Evolutionary conservation across 2,329 filamentous ascomycete species (phyloP).

Genomic region (Stachybotrys chartarum): DNA sequence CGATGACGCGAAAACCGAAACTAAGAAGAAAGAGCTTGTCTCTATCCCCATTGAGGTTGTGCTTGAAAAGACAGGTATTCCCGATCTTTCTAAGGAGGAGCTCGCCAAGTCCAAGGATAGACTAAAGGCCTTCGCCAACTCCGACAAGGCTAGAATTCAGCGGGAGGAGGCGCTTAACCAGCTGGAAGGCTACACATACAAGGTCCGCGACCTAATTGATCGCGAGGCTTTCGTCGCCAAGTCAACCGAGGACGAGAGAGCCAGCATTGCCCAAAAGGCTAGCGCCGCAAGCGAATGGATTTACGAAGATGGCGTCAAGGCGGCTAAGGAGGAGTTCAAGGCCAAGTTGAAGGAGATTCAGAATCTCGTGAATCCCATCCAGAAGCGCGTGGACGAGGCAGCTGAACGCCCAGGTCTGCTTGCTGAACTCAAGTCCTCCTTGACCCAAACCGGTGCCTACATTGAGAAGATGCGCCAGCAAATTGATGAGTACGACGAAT

Average conservation of each 20-base stretch:
- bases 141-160: constrained; percentile 67
- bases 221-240: constrained; percentile 65
- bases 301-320: constrained; percentile 75
- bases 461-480: constrained; percentile 62
- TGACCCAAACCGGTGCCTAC: constrained; percentile 66
- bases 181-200: constrained; percentile 91
- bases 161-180: constrained; percentile 87
- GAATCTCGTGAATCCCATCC: constrained; percentile 69
- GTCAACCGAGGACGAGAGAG: constrained; percentile 62
- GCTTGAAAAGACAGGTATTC: constrained; percentile 42
- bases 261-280: constrained; percentile 59
- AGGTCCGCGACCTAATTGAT: constrained; percentile 73
- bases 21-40: constrained; percentile 54
- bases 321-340: constrained; percentile 67
- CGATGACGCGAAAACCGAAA: constrained; percentile 40
- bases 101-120: constrained; percentile 55
- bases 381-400: constrained; percentile 67
- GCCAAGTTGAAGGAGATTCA: constrained; percentile 70
- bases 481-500: constrained; percentile 60
- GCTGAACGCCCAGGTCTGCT: constrained; percentile 64
- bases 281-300: constrained; percentile 79
- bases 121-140: constrained; percentile 76
- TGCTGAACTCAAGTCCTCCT: constrained; percentile 57
- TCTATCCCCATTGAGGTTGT: constrained; percentile 44
- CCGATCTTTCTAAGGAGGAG: constrained; percentile 41